These are phyloP conservation scores for Termitomyces sp. DNA, from an alignment of 768 basidiomycete genomes.

Conservation along the genomic window DNA sequence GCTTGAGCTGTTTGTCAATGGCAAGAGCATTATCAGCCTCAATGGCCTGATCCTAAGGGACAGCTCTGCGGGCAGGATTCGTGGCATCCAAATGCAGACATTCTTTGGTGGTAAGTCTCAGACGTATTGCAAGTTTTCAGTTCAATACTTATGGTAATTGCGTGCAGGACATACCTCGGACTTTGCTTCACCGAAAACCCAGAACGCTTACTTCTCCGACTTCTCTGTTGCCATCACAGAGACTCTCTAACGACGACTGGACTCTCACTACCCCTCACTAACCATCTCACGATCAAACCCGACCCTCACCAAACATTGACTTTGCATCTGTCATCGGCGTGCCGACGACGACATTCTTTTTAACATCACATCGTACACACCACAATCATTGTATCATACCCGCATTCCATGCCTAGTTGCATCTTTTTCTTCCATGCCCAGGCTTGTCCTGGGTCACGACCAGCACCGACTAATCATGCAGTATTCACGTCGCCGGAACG, in stretches of 20 bases:
- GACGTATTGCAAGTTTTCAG: neutral
- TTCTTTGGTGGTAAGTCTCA: constrained; percentile 61
- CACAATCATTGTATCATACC: constrained; percentile 13
- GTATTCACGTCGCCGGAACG: constrained; percentile 13
- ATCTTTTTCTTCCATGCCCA: neutral
- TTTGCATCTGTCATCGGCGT: constrained; percentile 1
- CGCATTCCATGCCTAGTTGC: constrained; percentile 1
- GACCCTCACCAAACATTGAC: neutral
- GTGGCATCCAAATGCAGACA: constrained; percentile 71
- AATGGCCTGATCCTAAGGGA: constrained; percentile 49
- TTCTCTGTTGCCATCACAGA: constrained; percentile 57
- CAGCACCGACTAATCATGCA: constrained; percentile 12
- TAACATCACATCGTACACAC: constrained; percentile 7
- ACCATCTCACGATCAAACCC: neutral
- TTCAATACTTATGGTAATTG: neutral
- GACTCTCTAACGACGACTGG: constrained; percentile 24
- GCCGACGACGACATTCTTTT: constrained; percentile 11
- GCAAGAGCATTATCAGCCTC: constrained; percentile 57
- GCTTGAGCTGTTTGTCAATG: constrained; percentile 60
- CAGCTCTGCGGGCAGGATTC: constrained; percentile 42
- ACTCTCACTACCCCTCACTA: neutral
- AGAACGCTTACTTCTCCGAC: constrained; percentile 62
- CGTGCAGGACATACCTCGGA: constrained; percentile 34
- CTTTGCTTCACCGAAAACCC: constrained; percentile 58
- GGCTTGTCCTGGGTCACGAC: constrained; percentile 5